phyloP scores from a whole-genome alignment of 2,329 filamentous ascomycete genomes.

The Ophiocordyceps robertsii region DNA sequence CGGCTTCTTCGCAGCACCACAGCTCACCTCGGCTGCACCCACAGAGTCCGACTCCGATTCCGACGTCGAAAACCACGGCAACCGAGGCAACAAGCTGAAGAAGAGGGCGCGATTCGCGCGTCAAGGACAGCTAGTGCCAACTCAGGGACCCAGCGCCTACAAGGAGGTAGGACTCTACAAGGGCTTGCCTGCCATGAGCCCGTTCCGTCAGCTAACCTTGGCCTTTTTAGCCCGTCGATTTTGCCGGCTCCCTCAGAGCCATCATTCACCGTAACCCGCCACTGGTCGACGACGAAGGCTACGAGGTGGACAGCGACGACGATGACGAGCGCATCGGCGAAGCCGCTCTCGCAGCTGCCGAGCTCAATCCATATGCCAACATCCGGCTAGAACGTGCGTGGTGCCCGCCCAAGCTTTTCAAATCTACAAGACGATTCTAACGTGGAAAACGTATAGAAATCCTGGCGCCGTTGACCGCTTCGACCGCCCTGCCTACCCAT shows the following conservation, averaged over 20 bases:
- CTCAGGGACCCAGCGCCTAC: constrained; percentile 53
- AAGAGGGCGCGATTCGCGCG: constrained; percentile 59
- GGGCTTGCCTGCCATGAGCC: constrained; percentile 2
- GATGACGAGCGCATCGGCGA: constrained; percentile 51
- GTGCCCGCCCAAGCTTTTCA: background rate
- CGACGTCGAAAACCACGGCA: constrained; percentile 53
- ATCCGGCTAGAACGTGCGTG: constrained; percentile 56
- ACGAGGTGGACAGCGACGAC: constrained; percentile 60
- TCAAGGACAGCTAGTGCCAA: constrained; percentile 54
- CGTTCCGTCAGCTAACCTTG: constrained; percentile 5
- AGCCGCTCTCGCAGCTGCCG: constrained; percentile 47
- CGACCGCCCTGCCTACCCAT: constrained; percentile 62
- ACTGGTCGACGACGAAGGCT: constrained; percentile 64
- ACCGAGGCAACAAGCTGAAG: constrained; percentile 70
- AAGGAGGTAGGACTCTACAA: constrained; percentile 44
- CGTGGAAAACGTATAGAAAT: constrained; percentile 31
- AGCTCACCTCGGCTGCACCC: constrained; percentile 9
- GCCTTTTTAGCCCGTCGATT: constrained; percentile 47
- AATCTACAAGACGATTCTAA: background rate
- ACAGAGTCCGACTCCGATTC: constrained; percentile 69
- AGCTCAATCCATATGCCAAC: constrained; percentile 62
- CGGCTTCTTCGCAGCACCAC: constrained; percentile 1
- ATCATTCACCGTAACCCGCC: constrained; percentile 65
- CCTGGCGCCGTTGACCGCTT: constrained; percentile 60
- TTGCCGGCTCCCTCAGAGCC: constrained; percentile 57